phyloP scores from a whole-genome alignment of 2,329 filamentous ascomycete species.

The Sporothrix schenckii region DNA sequence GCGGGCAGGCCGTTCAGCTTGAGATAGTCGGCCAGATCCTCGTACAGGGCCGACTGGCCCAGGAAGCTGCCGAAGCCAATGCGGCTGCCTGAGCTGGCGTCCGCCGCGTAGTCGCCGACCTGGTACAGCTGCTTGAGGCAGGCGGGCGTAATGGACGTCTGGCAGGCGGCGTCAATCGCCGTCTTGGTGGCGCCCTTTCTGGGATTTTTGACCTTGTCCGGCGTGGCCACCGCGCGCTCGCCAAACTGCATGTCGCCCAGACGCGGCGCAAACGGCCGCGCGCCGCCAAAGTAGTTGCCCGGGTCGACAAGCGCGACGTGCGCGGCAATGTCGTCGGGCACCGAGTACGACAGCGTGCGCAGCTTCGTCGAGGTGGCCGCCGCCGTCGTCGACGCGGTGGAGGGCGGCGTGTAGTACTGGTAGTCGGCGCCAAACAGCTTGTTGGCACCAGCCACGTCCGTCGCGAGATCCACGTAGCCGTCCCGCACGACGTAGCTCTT shows the following conservation, averaged over 20 bases:
- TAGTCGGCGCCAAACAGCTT: constrained; percentile 40
- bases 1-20: constrained; percentile 55
- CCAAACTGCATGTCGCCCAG: constrained; percentile 21
- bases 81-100: constrained; percentile 44
- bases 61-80: constrained; percentile 50
- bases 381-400: constrained; percentile 27
- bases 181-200: constrained; percentile 43
- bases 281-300: constrained; percentile 61
- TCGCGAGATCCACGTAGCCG: constrained; percentile 39
- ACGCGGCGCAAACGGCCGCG: constrained; percentile 28
- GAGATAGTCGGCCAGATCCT: constrained; percentile 56
- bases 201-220: neutral
- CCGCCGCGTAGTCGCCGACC: constrained; percentile 46
- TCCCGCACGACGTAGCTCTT: constrained; percentile 49
- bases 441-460: constrained; percentile 40
- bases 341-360: constrained; percentile 60
- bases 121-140: constrained; percentile 57
- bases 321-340: constrained; percentile 58
- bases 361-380: constrained; percentile 47
- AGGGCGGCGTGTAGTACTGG: constrained; percentile 37
- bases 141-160: constrained; percentile 48
- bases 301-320: constrained; percentile 66
- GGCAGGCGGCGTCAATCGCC: constrained; percentile 37
- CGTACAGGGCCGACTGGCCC: constrained; percentile 51
- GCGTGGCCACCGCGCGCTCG: constrained; percentile 2